Base-by-base conservation (phyloP, 2,329 filamentous ascomycete species). In the Esteya vermicola region DNA sequence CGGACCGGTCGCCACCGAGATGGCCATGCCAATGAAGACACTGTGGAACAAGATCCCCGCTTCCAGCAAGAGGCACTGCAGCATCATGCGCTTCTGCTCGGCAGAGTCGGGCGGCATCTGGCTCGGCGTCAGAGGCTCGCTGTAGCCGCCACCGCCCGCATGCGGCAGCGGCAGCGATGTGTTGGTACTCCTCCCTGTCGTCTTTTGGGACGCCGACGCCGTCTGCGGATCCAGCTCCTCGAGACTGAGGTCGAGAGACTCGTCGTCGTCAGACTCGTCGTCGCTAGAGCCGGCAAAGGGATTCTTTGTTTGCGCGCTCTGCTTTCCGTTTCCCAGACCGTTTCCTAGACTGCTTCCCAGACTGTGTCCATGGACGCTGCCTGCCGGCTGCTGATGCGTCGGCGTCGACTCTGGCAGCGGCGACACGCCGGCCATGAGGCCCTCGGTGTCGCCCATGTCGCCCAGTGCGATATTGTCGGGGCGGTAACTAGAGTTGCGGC, bases 21-120 rank as follows among this genome's bases (percentile, higher is more conserved):
- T 68, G 4, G 84, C 82, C 81, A 89, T 88, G 45, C 84, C 84
- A 50, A 91, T 89, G 52, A 91, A 91, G 40, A 91, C 68, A 52
- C 77, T 83, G 62, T 91, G 84, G 54, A 89, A 89, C 14, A 91
- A 68, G 45, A 91, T 89, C 18, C 84, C 84, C 0, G 82, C 82
- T 59, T 89, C 84, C 3, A 91, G 70, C 20, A 91, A 68, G 34
- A 89, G 63, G 49, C 83, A 88, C 56, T 91, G 84, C 9, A 88
- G 62, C 49, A 88, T 68, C 47, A 80, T 70, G 10, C 78, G 70
- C 51, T 78, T 72, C 43, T 72, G 69, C 57, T 80, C 65, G 52
- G 83, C 68, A 36, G 71, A 54, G 28, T 57, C 63, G 25, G 43
- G 46, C 13, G 13, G 50, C 38, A 4, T 48, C 44, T 5, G 54